phyloP scores from a whole-genome alignment of 176 grass and related monocot species.

The Triticum turgidum region DNA sequence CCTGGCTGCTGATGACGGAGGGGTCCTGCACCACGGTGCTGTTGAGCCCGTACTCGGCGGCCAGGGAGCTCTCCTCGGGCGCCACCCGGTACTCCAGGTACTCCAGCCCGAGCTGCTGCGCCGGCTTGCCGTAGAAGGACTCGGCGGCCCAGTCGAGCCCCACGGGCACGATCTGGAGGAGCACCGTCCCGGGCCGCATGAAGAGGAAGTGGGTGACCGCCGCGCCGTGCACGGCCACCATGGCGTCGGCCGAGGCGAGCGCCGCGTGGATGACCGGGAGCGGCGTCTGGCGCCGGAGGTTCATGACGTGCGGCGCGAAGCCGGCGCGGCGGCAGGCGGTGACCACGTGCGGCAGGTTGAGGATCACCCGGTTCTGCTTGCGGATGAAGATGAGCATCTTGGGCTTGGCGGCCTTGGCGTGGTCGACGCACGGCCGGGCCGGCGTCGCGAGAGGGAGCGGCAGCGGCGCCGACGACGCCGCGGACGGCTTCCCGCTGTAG shows the following conservation, averaged over 20 bases:
- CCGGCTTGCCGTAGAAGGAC: slow-evolving; percentile 88
- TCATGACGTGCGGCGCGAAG: slow-evolving; percentile 84
- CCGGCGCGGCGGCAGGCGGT: slow-evolving; percentile 65
- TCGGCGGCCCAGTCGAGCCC: slow-evolving; percentile 92
- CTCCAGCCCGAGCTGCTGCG: slow-evolving; percentile 64
- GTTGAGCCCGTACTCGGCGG: slow-evolving; percentile 58
- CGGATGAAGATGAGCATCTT: slow-evolving; percentile 87
- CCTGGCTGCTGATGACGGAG: slow-evolving; percentile 68
- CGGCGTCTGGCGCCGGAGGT: slow-evolving; percentile 58
- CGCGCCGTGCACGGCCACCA: slow-evolving; percentile 91
- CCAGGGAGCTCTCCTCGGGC: slow-evolving; percentile 85
- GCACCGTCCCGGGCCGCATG: slow-evolving; percentile 68
- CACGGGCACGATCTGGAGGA: slow-evolving; percentile 87
- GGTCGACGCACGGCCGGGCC: slow-evolving; percentile 27
- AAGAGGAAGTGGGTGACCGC: slow-evolving; percentile 94
- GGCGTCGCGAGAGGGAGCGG: slow-evolving; percentile 38
- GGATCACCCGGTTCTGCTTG: slow-evolving; percentile 67
- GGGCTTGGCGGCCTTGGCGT: slow-evolving; percentile 43
- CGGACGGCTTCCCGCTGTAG: slow-evolving; percentile 40
- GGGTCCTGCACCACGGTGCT: slow-evolving; percentile 71
- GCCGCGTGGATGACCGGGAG: slow-evolving; percentile 54
- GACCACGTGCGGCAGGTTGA: slow-evolving; percentile 70
- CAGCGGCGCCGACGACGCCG: not conserved
- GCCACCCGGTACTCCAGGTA: slow-evolving; percentile 86
- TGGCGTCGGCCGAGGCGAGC: slow-evolving; percentile 62